Base-by-base conservation (phyloP, 1,139 yeast species). In the Geotrichum fermentans region DNA sequence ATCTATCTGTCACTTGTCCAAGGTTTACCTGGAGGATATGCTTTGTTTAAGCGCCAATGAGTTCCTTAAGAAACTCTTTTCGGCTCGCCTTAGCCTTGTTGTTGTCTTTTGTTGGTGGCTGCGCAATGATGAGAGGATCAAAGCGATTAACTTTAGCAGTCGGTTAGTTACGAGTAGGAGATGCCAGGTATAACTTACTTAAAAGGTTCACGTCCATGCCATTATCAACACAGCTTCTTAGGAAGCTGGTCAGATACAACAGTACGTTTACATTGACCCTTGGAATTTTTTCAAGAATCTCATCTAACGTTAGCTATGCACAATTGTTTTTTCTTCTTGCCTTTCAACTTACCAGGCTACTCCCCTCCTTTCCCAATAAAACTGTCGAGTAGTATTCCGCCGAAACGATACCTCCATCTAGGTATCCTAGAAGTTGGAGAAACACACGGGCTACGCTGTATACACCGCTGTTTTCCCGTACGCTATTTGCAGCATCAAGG, bases 371-470 rank as follows among this genome's bases (percentile, higher is more conserved):
- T 14, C 52, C 53, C 10, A 29, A 24, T 5, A 45, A 30, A 2
- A 50, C 51, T 16, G 52, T 50, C 33, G 55, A 54, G 7, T 69
- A 62, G 34, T 68, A 56, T 24, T 68, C 70, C n/a, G 55, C 60
- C 0, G 73, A 66, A 10, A 74, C 62, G 7, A 74, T 60, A 2
- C 74, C 73, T 17, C 71, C 75, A 20, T 72, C 70, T 10, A 72
- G 52, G 50, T 66, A 63, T 22, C 58, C 54, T 51, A 74, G 54
- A 3, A 74, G 47, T 3, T 68, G 50, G 8, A 70, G 26, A 21
- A 68, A 61, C 33, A 59, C 62, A 22, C 57, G 58, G 1, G 66
- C 64, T 1, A 68, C 71, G 0, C 70, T 62, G 28, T 59, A 60
- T 0, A 57, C 52, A 1, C 69, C 69, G 3, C 36, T 24, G 43